These are phyloP conservation scores for Penicillium canescens DNA, from an alignment of 495 filamentous ascomycete species.

Conservation along the genomic window DNA sequence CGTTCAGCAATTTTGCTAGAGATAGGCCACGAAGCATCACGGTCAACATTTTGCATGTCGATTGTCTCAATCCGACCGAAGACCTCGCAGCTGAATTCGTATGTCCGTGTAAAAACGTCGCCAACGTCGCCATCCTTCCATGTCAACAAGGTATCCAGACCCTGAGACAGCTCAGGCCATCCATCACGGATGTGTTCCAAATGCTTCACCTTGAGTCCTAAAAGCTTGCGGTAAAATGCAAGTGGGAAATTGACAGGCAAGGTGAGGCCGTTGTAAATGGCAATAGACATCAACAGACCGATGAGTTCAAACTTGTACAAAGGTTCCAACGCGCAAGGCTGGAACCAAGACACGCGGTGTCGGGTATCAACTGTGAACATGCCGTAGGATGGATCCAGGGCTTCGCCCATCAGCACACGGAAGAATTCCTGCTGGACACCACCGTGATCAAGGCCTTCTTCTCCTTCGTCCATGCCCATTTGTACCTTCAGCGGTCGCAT, in stretches of 20 bases:
- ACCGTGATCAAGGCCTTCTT: slow-evolving; percentile 89
- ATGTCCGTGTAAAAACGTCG: slow-evolving; percentile 77
- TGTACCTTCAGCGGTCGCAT: slow-evolving; percentile 84
- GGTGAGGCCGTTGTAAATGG: slow-evolving; percentile 92
- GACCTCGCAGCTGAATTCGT: slow-evolving; percentile 78
- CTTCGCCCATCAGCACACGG: slow-evolving; percentile 73
- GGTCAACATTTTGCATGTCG: slow-evolving; percentile 52
- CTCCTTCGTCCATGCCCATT: slow-evolving; percentile 75
- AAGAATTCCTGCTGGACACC: slow-evolving; percentile 97
- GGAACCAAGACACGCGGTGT: slow-evolving; percentile 83
- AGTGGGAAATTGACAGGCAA: slow-evolving; percentile 85
- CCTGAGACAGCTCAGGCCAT: slow-evolving; percentile 78
- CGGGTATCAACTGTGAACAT: slow-evolving; percentile 73
- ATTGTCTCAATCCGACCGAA: slow-evolving; percentile 58
- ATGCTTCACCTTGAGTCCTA: slow-evolving; percentile 62
- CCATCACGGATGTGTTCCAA: slow-evolving; percentile 79
- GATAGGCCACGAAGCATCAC: slow-evolving; percentile 41
- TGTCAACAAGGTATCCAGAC: slow-evolving; percentile 65
- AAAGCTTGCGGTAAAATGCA: slow-evolving; percentile 78
- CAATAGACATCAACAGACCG: slow-evolving; percentile 82
- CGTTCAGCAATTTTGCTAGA: slow-evolving; percentile 1
- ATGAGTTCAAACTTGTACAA: slow-evolving; percentile 89
- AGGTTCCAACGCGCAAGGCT: slow-evolving; percentile 74
- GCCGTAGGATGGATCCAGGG: slow-evolving; percentile 72
- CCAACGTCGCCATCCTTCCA: slow-evolving; percentile 82